Evolutionary conservation across 1,139 yeast genomes (phyloP), one percentile per base, ranked within the genome.

Genomic region (Candida gigantensis): DNA sequence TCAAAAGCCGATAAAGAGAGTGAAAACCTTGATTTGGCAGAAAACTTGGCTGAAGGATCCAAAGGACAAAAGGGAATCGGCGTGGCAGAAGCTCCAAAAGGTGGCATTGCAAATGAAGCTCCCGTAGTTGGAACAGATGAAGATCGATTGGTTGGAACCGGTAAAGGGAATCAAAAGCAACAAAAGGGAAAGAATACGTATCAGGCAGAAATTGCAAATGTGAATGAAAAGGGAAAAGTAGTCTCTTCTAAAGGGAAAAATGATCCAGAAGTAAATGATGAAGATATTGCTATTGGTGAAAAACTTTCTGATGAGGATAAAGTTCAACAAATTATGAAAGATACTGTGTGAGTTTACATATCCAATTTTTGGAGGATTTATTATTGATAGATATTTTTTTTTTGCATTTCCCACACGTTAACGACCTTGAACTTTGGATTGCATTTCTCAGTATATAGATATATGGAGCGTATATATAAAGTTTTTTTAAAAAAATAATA

Each of bases 91-190:
- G 77, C 77, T 3, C 76, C 77, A n/a, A 70, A 67, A 47, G 77
- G 77, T 3, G 77, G 77, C 2, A 58, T 69, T 35, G 77, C 75
- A 26, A 71, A 71, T 48, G 77, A 71, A 45, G 76, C 68, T 1
- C 68, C 72, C 9, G 44, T 68, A 2, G 76, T 70, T 2, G 76
- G 75, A 5, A 66, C 58, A 39, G 69, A 69, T 47, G 72, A 65
- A 40, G 72, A 62, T 20, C 46, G 52, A 34, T 53, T 65, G 15
- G 54, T 65, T 10, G 57, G 57, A 8, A 35, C 43, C 5, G 49
- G 46, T 16, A 36, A 41, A 21, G 40, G 44, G 8, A 32, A 31
- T 30, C 35, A 33, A 34, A 40, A 15, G 16, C 30, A 26, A 16
- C 27, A 12, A 16, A 24, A 15, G 19, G 23, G 18, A 39, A 32